phyloP scores from a whole-genome alignment of 176 grass and related monocot species.

The Tillandsia fasciculata region DNA sequence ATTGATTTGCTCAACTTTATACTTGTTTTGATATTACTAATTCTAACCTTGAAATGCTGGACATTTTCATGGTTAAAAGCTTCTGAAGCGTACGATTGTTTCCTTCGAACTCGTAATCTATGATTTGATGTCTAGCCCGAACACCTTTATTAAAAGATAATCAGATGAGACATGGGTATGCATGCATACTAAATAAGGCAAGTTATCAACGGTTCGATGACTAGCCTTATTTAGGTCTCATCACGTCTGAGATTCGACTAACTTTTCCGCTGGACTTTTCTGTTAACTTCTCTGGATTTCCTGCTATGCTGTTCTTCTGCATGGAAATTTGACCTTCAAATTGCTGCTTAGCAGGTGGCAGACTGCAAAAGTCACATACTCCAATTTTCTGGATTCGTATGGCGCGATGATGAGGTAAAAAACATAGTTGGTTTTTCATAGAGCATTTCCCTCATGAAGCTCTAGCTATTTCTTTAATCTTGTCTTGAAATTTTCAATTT shows the following conservation, averaged over 20 bases:
- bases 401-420: conserved; percentile 30
- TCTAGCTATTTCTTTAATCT: neutral
- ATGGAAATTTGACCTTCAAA: neutral
- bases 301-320: neutral
- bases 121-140: too few species aligned
- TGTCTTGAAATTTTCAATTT: conserved; percentile 5
- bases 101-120: too few species aligned
- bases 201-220: neutral
- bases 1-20: conserved; percentile 1
- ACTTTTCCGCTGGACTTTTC: neutral
- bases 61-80: too few species aligned
- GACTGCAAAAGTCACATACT: conserved; percentile 38
- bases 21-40: conserved; percentile 1
- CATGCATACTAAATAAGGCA: neutral
- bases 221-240: neutral
- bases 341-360: conserved; percentile 20
- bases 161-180: too few species aligned
- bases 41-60: too few species aligned
- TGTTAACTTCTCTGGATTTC: neutral
- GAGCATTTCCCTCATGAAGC: neutral
- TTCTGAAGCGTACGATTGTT: too few species aligned
- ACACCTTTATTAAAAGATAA: too few species aligned
- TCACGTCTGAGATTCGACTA: neutral
- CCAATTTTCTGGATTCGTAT: conserved; percentile 43
- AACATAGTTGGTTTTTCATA: too few species aligned